Evolutionary conservation across 495 filamentous ascomycete genomes (phyloP).

Genomic region (Immersiella caudata): DNA sequence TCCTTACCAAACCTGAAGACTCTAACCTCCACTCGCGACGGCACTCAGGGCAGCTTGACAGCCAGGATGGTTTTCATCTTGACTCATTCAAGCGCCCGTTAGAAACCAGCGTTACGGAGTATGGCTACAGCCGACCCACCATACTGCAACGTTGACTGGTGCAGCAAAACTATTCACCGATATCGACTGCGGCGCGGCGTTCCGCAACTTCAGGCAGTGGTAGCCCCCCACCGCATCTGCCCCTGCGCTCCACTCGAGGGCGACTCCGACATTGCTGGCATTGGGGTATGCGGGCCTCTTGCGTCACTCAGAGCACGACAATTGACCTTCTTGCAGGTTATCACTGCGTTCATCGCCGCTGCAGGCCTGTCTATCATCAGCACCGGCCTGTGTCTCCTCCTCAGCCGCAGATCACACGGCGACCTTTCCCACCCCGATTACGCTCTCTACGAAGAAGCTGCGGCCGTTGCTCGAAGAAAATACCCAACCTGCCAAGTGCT

Average conservation of each 20-base stretch:
- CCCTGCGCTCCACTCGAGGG: not conserved
- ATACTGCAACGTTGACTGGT: not conserved
- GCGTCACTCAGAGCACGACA: not conserved
- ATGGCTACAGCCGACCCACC: not conserved
- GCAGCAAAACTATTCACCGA: not conserved
- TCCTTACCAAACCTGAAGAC: too few species aligned
- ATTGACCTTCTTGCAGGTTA: not conserved
- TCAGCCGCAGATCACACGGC: constrained; percentile 9
- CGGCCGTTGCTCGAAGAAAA: not conserved
- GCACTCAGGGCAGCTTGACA: too few species aligned
- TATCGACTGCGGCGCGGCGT: not conserved
- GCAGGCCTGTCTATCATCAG: constrained; percentile 1
- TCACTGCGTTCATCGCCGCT: constrained; percentile 2
- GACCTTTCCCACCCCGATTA: not conserved
- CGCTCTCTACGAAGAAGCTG: not conserved
- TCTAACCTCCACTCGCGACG: too few species aligned
- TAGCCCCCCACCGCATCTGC: not conserved
- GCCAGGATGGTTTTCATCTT: too few species aligned
- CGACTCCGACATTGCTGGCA: constrained; percentile 12
- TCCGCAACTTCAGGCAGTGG: not conserved
- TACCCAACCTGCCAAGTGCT: not conserved
- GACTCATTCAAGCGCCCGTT: too few species aligned
- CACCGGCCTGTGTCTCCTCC: constrained; percentile 11
- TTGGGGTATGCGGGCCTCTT: not conserved
- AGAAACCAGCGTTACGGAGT: too few species aligned